phyloP scores from a whole-genome alignment of 257 asterid species.

The Fraxinus pennsylvanica region DNA sequence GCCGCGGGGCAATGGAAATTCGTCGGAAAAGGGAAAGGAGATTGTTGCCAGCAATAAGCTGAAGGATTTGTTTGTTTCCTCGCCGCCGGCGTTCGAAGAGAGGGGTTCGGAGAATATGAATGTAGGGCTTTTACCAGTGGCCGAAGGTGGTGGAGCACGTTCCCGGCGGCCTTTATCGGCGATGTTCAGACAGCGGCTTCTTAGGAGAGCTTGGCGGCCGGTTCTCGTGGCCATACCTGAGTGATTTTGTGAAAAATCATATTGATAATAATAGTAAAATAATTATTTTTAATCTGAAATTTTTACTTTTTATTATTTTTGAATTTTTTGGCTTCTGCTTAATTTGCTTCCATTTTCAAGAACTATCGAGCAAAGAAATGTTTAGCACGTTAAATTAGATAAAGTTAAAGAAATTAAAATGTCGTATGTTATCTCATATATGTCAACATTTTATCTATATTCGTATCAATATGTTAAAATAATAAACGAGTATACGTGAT shows the following conservation, averaged over 20 bases:
- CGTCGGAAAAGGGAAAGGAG: constrained; percentile 33
- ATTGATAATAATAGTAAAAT: background rate
- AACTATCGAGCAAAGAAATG: no score
- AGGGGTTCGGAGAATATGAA: constrained; percentile 41
- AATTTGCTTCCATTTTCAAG: no score
- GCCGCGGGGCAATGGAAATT: constrained; percentile 11
- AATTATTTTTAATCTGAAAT: background rate
- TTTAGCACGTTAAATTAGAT: no score
- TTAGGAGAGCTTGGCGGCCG: constrained; percentile 70
- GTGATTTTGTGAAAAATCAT: constrained; percentile 24
- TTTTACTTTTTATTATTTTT: no score
- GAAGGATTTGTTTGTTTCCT: constrained; percentile 56
- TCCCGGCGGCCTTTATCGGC: constrained; percentile 55
- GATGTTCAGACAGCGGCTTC: constrained; percentile 56
- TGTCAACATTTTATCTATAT: no score
- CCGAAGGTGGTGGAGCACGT: constrained; percentile 34
- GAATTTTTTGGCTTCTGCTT: no score
- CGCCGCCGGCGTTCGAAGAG: constrained; percentile 66
- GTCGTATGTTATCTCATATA: no score
- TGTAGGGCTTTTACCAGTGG: constrained; percentile 32
- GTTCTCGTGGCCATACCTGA: constrained; percentile 60
- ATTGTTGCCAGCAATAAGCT: constrained; percentile 39
- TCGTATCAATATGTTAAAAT: no score
- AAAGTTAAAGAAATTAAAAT: no score
- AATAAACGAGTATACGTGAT: no score